Conservation (phyloP, 768 basidiomycete species). For the Coprinopsis cinerea region DNA sequence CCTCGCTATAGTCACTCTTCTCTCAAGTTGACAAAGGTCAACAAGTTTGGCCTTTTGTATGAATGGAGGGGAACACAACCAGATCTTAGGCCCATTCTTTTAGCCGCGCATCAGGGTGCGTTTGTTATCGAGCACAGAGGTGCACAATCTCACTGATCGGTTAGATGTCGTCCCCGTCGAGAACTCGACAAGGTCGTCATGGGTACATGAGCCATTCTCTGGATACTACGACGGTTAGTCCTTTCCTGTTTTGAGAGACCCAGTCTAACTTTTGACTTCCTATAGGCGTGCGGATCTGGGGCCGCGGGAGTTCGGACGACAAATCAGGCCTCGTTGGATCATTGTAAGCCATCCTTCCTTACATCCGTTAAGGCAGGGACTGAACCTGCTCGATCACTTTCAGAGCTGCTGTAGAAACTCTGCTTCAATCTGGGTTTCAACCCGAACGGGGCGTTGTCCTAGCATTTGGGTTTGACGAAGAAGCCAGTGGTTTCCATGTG, state of each 20-base stretch:
- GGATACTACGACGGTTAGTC: slow-evolving; percentile 14
- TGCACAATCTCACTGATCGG: neutral
- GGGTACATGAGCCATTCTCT: slow-evolving; percentile 25
- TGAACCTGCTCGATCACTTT: neutral
- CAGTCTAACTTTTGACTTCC: neutral
- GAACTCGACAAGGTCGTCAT: slow-evolving; percentile 21
- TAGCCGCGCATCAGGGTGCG: slow-evolving; percentile 26
- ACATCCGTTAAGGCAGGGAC: neutral
- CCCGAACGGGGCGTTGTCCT: slow-evolving; percentile 24
- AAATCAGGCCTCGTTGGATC: slow-evolving; percentile 28
- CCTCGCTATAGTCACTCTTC: slow-evolving; percentile 15
- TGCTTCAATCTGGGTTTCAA: slow-evolving; percentile 19
- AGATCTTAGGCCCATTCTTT: slow-evolving; percentile 21
- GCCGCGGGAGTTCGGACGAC: slow-evolving; percentile 25
- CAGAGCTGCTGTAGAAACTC: slow-evolving; percentile 21
- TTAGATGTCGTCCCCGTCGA: slow-evolving; percentile 11
- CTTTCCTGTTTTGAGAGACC: neutral
- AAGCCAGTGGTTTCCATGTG: slow-evolving; percentile 24
- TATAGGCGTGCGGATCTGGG: slow-evolving; percentile 25
- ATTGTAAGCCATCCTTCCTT: slow-evolving; percentile 10
- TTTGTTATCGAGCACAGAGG: slow-evolving; percentile 16
- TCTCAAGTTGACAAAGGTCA: slow-evolving; percentile 12
- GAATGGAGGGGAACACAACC: slow-evolving; percentile 13
- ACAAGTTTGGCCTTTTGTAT: slow-evolving; percentile 6
- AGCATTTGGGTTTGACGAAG: slow-evolving; percentile 29